Evolutionary conservation across 345 rosid species (phyloP).

Genomic region (Raphanus sativus): DNA sequence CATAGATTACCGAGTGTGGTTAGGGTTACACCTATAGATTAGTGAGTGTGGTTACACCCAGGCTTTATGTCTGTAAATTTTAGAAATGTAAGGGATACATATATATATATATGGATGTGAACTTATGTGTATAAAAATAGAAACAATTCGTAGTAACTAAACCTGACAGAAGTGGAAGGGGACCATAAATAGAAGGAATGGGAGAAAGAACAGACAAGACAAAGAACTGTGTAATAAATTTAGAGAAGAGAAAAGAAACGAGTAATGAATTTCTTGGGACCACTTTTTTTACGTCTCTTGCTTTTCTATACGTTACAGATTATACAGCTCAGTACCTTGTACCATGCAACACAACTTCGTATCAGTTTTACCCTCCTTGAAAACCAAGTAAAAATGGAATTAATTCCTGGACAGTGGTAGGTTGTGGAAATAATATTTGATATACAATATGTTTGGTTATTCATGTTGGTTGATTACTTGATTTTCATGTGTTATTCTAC

Average conservation of each 20-base stretch:
- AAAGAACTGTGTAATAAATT: slow-evolving; percentile 5
- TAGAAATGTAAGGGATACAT: neutral
- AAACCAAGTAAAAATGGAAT: neutral
- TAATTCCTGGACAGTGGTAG: too few relatives aligned
- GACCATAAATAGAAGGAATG: slow-evolving; percentile 16
- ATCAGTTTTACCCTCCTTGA: neutral
- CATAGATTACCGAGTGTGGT: neutral
- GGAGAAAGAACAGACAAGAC: slow-evolving; percentile 18
- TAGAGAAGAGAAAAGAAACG: neutral
- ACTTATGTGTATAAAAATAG: neutral
- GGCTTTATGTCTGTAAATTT: neutral
- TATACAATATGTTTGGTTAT: too few relatives aligned
- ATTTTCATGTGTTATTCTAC: too few relatives aligned
- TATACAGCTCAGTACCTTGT: neutral
- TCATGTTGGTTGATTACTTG: too few relatives aligned
- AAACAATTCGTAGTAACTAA: neutral
- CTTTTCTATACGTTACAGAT: slow-evolving; percentile 8
- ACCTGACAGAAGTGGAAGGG: slow-evolving; percentile 16
- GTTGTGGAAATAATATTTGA: too few relatives aligned
- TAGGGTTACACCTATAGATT: neutral
- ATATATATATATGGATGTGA: neutral
- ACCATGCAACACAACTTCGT: neutral
- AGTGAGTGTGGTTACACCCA: neutral
- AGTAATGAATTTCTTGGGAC: slow-evolving; percentile 14
- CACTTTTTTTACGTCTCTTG: slow-evolving; percentile 18